A percentile compares a stretch with the other conserved stretches of the same genome.
These are phyloP conservation scores for Leccinum angustisporum DNA, from an alignment of 1,284 basidiomycete species.

Conservation along the genomic window DNA sequence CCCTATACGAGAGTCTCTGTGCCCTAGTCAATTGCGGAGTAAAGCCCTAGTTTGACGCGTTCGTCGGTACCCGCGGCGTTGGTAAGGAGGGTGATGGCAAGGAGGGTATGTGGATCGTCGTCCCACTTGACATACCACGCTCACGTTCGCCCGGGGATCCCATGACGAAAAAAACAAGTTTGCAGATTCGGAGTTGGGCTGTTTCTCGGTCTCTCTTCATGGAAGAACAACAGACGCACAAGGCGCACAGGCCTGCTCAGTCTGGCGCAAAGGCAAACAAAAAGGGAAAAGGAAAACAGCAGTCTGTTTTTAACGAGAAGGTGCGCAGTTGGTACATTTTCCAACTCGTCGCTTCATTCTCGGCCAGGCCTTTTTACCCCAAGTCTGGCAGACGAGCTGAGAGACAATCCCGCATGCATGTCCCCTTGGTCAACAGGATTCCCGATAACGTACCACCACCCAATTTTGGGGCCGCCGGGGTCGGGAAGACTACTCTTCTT, in stretches of 20 bases:
- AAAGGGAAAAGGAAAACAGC: slow-evolving; percentile 73
- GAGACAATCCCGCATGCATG: slow-evolving; percentile 85
- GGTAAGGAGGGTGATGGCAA: too few species aligned
- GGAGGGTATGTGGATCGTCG: too few species aligned
- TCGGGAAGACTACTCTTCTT: slow-evolving; percentile 98
- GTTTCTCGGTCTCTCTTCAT: not conserved
- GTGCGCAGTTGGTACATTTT: slow-evolving; percentile 38
- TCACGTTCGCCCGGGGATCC: too few species aligned
- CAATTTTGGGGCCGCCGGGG: slow-evolving; percentile 96
- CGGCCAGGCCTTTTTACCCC: slow-evolving; percentile 87
- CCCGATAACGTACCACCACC: slow-evolving; percentile 93
- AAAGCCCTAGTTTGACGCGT: too few species aligned
- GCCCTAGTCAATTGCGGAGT: too few species aligned
- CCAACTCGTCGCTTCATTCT: not conserved
- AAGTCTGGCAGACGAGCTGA: slow-evolving; percentile 88
- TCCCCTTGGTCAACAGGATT: slow-evolving; percentile 93
- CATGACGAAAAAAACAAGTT: too few species aligned
- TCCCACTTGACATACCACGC: too few species aligned
- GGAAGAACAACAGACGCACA: slow-evolving; percentile 64
- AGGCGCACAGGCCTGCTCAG: slow-evolving; percentile 61
- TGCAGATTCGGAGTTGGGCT: too few species aligned
- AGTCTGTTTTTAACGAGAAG: slow-evolving; percentile 88
- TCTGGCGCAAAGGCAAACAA: slow-evolving; percentile 71
- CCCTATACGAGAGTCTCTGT: too few species aligned
- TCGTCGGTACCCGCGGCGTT: too few species aligned